Base-by-base conservation (phyloP, 176 grass and related monocot genomes). In the Ampelocalamus luodianensis region DNA sequence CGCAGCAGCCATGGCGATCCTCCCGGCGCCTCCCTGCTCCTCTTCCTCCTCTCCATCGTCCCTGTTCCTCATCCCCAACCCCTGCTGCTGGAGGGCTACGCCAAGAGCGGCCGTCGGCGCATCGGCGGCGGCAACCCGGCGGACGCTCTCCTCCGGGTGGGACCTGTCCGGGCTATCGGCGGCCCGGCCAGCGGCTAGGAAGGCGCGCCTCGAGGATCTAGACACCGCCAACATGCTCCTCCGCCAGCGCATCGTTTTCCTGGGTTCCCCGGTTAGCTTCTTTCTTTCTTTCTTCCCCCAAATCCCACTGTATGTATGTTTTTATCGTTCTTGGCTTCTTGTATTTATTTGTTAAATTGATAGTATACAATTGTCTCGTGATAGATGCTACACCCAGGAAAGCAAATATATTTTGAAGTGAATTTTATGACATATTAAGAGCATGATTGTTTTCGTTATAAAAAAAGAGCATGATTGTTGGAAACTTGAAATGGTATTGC, bases 211-310 rank as follows among this genome's bases (percentile, higher is more conserved):
- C 16, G 89, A 98, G 82, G 91, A 95, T 34, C 69, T 95, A 34
- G 93, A 98, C 45, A 81, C 91, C 50, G 91, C 90, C 23, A 91
- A 92, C 83, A 89, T 90, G 96, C 93, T 98, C 58, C 93, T 98
- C 50, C 80, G 81, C 62, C 93, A 98, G 68, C 80, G 93, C 56
- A 93, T 95, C 81, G 82, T 98, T 80, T 98, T 98, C 58, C 71
- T 98, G 12, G 93, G 91, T 22, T 92, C 89, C 32, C 90, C 92
- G 87, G 93, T 98, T 70, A 77, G 49, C 12, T 54, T 53, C 55
- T 49, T 40, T n/a, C 24, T 26, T 68, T 55, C 8, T 68, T 56
- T 60, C 58, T 61, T 38, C 42, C 72, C 38, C 69, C 40, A 34
- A 71, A 58, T 54, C 46, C 46, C n/a, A 70, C 43, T 60, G 8